Evolutionary conservation across 2,329 filamentous ascomycete species (phyloP).

Genomic region (Lachnellula subtilissima): DNA sequence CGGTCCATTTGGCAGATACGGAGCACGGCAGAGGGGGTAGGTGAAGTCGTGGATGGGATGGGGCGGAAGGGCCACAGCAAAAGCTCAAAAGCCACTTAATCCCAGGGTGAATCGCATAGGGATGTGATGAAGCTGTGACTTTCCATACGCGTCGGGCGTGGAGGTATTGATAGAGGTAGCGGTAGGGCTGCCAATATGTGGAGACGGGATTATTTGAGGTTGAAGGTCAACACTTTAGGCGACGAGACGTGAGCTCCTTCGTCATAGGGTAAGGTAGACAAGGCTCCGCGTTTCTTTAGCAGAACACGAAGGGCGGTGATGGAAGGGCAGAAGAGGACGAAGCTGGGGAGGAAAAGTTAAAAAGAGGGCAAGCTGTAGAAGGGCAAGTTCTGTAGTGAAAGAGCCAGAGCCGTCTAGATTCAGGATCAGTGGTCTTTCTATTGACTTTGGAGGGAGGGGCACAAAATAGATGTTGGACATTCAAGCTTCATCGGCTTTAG

Average conservation of each 20-base stretch:
- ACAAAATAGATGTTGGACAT: no score
- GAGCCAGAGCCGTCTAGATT: not conserved
- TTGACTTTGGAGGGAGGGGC: no score
- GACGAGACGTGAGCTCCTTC: conserved; percentile 10
- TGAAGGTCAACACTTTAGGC: conserved; percentile 4
- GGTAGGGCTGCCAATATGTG: not conserved
- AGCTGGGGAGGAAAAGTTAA: not conserved
- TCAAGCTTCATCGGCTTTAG: no score
- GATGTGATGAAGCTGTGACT: not conserved
- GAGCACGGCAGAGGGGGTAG: conserved; percentile 35
- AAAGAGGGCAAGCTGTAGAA: not conserved
- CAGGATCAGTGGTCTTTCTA: no score
- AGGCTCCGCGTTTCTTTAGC: not conserved
- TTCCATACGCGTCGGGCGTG: conserved; percentile 1
- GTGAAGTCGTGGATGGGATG: conserved; percentile 36
- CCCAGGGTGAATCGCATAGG: conserved; percentile 18
- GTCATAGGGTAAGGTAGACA: conserved; percentile 1
- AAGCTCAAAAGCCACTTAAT: conserved; percentile 20
- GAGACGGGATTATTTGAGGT: not conserved
- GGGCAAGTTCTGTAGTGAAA: not conserved
- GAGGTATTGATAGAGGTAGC: not conserved
- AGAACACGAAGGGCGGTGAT: not conserved
- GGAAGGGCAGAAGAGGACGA: not conserved
- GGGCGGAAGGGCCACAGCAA: conserved; percentile 18
- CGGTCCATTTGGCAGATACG: conserved; percentile 36